Base-by-base conservation (phyloP, 768 basidiomycete genomes). In the Trametes punicea region DNA sequence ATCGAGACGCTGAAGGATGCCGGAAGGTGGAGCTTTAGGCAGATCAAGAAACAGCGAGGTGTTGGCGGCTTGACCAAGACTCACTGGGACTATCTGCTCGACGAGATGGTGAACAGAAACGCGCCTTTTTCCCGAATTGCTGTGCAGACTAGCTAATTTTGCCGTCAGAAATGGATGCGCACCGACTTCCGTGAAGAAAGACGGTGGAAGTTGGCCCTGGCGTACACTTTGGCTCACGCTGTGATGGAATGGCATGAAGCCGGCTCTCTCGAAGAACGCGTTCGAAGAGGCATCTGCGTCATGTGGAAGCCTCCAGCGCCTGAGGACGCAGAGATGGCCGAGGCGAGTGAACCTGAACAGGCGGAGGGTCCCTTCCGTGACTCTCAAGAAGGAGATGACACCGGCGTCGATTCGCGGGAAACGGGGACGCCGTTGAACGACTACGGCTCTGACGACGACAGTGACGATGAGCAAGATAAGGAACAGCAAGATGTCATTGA, bases 71-170 rank as follows among this genome's bases (percentile, higher is more conserved):
- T 86, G 46, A 74, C 77, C 2, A 97, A 95, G 72, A 83, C 87
- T 0, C 93, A 98, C 66, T 95, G 93, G 93, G 97, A 98, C 68
- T 90, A 94, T 70, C 76, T 99, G 30, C 72, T 99, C 70, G 96
- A 98, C 58, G 97, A 99, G 72, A 93, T 98, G 93, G 93, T 91
- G 51, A 74, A 26, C n/a, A n/a, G n/a, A n/a, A n/a, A n/a, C n/a
- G n/a, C 23, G 33, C 16, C 31, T 49, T 25, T 36, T 16, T 39
- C 29, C 64, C 41, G 8, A 16, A 42, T 5, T 27, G 18, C 11
- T 61, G 40, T 41, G 18, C n/a, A 36, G n/a, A 36, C 16, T 9
- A 34, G 27, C 46, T 39, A 30, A 56, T 44, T 38, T 25, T 38
- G 6, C 54, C 10, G 42, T 34, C 62, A 94, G 95, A 92, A 88